Evolutionary conservation across 148 eudicot species (phyloP).

Genomic region (Nepenthes gracilis): DNA sequence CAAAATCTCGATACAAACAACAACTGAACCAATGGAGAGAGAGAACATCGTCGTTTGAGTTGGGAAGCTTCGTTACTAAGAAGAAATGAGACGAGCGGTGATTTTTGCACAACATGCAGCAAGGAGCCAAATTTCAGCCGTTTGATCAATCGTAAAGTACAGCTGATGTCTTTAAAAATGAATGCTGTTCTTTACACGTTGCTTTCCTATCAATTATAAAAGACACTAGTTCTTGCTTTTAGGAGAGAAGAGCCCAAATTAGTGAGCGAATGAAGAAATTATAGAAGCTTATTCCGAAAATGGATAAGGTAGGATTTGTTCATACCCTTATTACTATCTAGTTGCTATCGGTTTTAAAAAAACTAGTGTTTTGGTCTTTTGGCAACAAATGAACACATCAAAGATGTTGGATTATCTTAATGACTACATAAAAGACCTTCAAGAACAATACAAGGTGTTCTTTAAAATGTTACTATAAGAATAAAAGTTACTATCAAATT

Average conservation of each 20-base stretch:
- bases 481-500: neutral
- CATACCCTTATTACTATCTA: neutral
- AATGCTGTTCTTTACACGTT: neutral
- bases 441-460: conserved; percentile 6
- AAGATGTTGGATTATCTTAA: conserved; percentile 7
- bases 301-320: conserved; percentile 69
- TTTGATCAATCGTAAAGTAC: too few species aligned
- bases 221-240: conserved; percentile 1
- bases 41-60: too few species aligned
- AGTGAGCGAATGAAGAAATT: conserved; percentile 87
- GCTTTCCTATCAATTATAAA: neutral
- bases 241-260: conserved; percentile 80
- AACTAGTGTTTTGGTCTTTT: neutral
- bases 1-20: too few species aligned
- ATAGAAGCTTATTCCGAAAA: conserved; percentile 87
- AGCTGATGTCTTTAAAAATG: too few species aligned
- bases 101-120: too few species aligned
- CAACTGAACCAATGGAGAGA: too few species aligned
- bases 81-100: too few species aligned
- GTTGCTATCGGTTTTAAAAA: neutral
- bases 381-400: conserved; percentile 9
- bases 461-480: neutral
- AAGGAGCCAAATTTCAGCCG: too few species aligned
- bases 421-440: conserved; percentile 9
- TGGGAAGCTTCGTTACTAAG: too few species aligned